Conservation (phyloP, 2,329 filamentous ascomycete genomes). For the Alternaria viburni region DNA sequence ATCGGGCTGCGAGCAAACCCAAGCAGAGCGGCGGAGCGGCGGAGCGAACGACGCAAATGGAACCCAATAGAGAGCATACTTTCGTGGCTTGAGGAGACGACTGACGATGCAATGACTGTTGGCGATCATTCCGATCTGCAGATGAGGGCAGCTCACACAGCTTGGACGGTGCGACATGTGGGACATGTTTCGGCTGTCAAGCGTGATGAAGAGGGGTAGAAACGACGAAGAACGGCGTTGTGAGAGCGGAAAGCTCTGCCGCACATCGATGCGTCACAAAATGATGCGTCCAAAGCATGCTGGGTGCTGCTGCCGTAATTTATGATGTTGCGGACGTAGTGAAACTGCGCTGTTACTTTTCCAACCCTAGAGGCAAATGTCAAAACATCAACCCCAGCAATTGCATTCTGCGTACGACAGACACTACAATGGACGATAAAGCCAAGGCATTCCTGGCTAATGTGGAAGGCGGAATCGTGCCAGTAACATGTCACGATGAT, state of each 20-base stretch:
- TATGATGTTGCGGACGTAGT: too few species aligned
- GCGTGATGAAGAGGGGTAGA: neutral
- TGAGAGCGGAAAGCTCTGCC: neutral
- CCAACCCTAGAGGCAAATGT: too few species aligned
- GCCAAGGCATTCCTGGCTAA: neutral
- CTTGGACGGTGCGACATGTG: neutral
- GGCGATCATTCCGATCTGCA: neutral
- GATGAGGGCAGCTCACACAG: neutral
- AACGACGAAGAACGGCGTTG: neutral
- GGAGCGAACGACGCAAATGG: neutral
- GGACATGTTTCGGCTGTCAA: neutral
- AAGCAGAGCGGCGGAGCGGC: neutral
- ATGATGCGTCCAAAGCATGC: neutral
- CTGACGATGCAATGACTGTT: neutral
- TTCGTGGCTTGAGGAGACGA: neutral
- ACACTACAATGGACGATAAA: neutral
- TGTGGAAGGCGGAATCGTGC: conserved; percentile 1
- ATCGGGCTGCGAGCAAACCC: neutral
- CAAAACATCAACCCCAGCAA: neutral
- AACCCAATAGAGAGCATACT: neutral
- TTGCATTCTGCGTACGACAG: neutral
- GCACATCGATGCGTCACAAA: neutral
- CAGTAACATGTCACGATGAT: conserved; percentile 2
- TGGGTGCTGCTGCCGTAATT: neutral
- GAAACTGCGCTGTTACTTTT: too few species aligned